A percentile compares a stretch with the other conserved stretches of the same genome.
Conservation (phyloP, 2,329 filamentous ascomycete genomes). For the Rasamsonia emersonii region DNA sequence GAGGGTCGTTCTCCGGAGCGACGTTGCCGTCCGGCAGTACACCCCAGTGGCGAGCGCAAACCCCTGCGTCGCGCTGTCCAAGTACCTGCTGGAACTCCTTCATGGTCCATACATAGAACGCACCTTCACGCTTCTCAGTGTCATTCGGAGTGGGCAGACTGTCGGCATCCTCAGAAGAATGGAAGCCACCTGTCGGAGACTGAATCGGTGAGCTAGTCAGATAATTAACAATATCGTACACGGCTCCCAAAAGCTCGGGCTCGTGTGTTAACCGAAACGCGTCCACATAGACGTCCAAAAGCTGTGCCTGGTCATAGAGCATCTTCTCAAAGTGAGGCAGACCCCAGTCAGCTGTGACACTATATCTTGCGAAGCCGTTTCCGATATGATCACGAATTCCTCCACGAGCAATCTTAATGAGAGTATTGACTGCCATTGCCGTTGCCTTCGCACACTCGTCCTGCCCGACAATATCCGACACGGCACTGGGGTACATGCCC, state of each 20-base stretch:
- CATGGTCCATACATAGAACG: constrained; percentile 88
- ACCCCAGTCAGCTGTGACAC: constrained; percentile 84
- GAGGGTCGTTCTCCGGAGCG: constrained; percentile 68
- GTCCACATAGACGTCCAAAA: constrained; percentile 76
- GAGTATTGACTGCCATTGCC: constrained; percentile 70
- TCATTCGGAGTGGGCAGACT: constrained; percentile 68
- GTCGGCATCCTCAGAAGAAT: constrained; percentile 84
- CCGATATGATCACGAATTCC: constrained; percentile 69
- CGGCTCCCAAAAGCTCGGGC: constrained; percentile 65
- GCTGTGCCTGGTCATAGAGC: constrained; percentile 82
- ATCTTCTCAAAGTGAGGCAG: constrained; percentile 97
- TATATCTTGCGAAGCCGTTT: constrained; percentile 74
- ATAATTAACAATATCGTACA: constrained; percentile 80
- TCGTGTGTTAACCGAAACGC: constrained; percentile 65
- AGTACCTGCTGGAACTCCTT: constrained; percentile 77
- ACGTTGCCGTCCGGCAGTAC: constrained; percentile 81
- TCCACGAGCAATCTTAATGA: constrained; percentile 67
- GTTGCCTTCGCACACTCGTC: constrained; percentile 65
- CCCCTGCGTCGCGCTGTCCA: constrained; percentile 57
- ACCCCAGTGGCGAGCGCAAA: constrained; percentile 77
- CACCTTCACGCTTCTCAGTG: constrained; percentile 76
- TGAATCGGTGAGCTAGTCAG: constrained; percentile 64
- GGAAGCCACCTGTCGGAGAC: constrained; percentile 64
- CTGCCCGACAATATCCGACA: constrained; percentile 79
- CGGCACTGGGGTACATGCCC: constrained; percentile 59